Evolutionary conservation across 2,329 filamentous ascomycete species (phyloP).

Genomic region (Alternaria incomplexa): DNA sequence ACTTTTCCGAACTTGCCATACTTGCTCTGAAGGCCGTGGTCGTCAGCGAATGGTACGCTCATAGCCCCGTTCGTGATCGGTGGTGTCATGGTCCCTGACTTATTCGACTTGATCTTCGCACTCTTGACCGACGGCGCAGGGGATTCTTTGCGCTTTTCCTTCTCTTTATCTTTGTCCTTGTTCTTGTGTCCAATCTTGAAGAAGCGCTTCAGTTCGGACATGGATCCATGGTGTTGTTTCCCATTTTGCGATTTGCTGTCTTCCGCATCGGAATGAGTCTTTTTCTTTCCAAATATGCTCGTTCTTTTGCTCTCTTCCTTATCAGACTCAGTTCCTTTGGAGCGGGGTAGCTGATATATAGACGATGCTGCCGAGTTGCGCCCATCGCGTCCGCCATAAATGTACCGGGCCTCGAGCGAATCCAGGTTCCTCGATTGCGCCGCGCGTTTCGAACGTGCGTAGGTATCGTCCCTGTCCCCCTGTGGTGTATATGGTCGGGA

Average conservation of each 20-base stretch:
- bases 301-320: constrained; percentile 57
- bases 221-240: constrained; percentile 71
- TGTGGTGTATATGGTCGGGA: constrained; percentile 78
- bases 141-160: constrained; percentile 64
- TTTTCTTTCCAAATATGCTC: constrained; percentile 60
- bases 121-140: constrained; percentile 65
- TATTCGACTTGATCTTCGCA: constrained; percentile 55
- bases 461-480: constrained; percentile 83
- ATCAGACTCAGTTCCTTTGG: constrained; percentile 49
- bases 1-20: constrained; percentile 97
- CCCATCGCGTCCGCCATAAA: constrained; percentile 79
- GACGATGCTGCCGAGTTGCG: constrained; percentile 49
- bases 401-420: constrained; percentile 79
- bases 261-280: constrained; percentile 53
- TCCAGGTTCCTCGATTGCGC: constrained; percentile 70
- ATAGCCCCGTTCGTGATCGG: constrained; percentile 39
- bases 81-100: constrained; percentile 47
- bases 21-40: constrained; percentile 86
- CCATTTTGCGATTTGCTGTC: constrained; percentile 30
- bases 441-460: constrained; percentile 79
- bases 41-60: constrained; percentile 85
- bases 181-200: constrained; percentile 75
- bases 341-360: constrained; percentile 52
- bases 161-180: constrained; percentile 57
- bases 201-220: constrained; percentile 96